A percentile compares a stretch with the other conserved stretches of the same genome.
phyloP scores from a whole-genome alignment of 371 early-diverging fungal genomes.

The Actinomucor elegans region DNA sequence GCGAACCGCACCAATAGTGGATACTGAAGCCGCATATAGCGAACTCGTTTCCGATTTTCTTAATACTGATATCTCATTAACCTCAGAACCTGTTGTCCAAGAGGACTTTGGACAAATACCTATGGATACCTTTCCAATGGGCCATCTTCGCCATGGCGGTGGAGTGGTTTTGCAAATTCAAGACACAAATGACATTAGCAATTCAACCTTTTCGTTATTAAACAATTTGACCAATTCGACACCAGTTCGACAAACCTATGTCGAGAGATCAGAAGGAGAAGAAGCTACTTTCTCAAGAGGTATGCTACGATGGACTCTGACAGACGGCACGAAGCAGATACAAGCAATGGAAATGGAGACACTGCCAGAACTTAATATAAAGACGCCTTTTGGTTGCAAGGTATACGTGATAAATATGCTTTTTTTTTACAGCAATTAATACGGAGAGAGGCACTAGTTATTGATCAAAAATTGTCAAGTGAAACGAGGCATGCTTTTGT shows the following conservation, averaged over 20 bases:
- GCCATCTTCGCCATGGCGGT: constrained; percentile 10
- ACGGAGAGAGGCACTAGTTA: too few relatives aligned
- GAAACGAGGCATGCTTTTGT: constrained; percentile 30
- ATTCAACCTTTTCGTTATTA: constrained; percentile 31
- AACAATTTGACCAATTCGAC: constrained; percentile 19
- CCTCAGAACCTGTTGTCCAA: constrained; percentile 28
- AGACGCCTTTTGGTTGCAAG: constrained; percentile 45
- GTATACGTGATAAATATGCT: constrained; percentile 9
- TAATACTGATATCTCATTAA: constrained; percentile 23
- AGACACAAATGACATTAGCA: constrained; percentile 30
- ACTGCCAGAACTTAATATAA: constrained; percentile 27
- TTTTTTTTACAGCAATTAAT: neutral
- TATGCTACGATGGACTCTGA: constrained; percentile 32
- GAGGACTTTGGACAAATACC: constrained; percentile 14
- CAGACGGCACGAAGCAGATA: constrained; percentile 35
- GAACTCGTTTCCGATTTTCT: constrained; percentile 23
- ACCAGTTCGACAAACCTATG: constrained; percentile 32
- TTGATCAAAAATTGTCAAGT: constrained; percentile 36
- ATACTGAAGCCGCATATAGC: constrained; percentile 17
- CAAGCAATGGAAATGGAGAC: constrained; percentile 34
- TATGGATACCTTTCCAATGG: constrained; percentile 24
- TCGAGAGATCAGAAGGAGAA: constrained; percentile 11
- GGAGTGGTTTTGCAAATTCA: constrained; percentile 40
- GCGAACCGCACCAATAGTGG: neutral
- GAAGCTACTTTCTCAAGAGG: constrained; percentile 32